phyloP scores from a whole-genome alignment of 2,329 filamentous ascomycete genomes.

The Penicillium sp. region DNA sequence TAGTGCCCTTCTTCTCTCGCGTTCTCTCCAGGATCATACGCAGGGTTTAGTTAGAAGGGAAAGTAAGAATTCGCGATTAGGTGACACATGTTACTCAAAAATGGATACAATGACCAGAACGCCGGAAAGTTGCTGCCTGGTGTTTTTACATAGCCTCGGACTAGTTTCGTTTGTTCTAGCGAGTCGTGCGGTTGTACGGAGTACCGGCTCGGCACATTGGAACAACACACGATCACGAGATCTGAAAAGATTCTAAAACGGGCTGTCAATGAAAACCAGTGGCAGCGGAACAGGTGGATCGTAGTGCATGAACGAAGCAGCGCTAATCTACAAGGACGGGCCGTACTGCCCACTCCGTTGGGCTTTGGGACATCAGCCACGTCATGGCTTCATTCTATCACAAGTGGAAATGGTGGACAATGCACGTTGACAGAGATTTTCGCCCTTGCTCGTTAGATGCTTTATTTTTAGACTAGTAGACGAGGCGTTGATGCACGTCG shows the following conservation, averaged over 20 bases:
- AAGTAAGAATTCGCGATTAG: not conserved
- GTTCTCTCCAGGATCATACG: not conserved
- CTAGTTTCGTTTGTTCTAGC: not conserved
- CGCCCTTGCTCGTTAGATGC: not conserved
- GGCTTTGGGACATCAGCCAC: not conserved
- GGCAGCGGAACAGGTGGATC: not conserved
- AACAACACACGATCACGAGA: not conserved
- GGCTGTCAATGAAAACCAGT: not conserved
- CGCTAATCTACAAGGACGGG: not conserved
- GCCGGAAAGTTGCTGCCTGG: not conserved
- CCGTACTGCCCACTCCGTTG: not conserved
- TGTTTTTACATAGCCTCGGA: not conserved
- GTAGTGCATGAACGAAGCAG: not conserved
- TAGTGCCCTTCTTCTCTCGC: not conserved
- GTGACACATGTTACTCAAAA: not conserved
- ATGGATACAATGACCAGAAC: not conserved
- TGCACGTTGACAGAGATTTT: not conserved
- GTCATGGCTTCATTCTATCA: not conserved
- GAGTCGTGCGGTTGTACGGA: not conserved
- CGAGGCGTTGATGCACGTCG: slow-evolving; percentile 10
- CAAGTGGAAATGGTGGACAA: not conserved
- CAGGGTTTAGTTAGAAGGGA: not conserved
- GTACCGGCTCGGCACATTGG: not conserved
- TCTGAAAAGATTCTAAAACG: not conserved
- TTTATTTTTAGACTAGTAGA: slow-evolving; percentile 3